These are phyloP conservation scores for Kalmusia sp. DNA, from an alignment of 2,329 filamentous ascomycete species.

Conservation along the genomic window DNA sequence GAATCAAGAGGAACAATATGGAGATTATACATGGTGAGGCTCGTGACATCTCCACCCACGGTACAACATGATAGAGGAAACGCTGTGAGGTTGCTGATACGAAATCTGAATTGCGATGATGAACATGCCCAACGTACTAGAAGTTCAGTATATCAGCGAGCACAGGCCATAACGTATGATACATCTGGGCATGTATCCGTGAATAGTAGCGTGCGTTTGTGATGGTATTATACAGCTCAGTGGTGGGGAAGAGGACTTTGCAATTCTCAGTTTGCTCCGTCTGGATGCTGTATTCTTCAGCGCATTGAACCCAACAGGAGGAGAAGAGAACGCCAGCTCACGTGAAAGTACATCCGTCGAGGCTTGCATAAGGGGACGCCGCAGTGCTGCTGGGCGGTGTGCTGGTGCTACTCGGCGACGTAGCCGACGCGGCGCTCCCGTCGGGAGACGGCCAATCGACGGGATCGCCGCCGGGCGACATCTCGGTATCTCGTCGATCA, in stretches of 20 bases:
- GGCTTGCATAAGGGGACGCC: background rate
- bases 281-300: background rate
- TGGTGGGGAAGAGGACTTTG: constrained; percentile 23
- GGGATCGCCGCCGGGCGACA: constrained; percentile 3
- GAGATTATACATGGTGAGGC: no score
- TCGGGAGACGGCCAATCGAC: background rate
- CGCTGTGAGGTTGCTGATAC: no score
- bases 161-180: background rate
- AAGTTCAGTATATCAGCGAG: background rate
- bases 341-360: constrained; percentile 3
- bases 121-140: constrained; percentile 6
- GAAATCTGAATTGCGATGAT: no score
- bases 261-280: constrained; percentile 10
- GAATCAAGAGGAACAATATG: no score
- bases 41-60: no score
- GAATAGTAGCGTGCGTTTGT: constrained; percentile 2
- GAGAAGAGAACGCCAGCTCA: background rate
- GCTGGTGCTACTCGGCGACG: background rate
- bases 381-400: background rate
- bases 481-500: background rate
- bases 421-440: background rate
- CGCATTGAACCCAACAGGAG: background rate
- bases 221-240: background rate
- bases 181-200: background rate
- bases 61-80: no score